phyloP scores from a whole-genome alignment of 2,329 filamentous ascomycete species.

The Exophiala calicioides region DNA sequence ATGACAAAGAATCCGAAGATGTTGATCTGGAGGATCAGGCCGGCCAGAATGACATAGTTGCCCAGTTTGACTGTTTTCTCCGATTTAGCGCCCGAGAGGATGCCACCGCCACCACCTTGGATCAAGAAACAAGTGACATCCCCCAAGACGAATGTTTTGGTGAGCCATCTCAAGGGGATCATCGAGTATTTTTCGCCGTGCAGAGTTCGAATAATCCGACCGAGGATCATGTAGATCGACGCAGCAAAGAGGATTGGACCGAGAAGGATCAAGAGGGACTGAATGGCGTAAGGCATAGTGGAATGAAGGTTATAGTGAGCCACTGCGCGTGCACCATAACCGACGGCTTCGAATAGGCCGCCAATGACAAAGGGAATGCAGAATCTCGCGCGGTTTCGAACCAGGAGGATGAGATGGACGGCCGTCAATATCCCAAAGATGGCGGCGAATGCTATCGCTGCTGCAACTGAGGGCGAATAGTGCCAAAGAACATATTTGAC shows the following conservation, averaged over 20 bases:
- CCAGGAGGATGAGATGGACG: slow-evolving; percentile 36
- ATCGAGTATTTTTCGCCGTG: slow-evolving; percentile 39
- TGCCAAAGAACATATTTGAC: slow-evolving; percentile 13
- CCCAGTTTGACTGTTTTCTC: slow-evolving; percentile 7
- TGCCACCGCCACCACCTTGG: slow-evolving; percentile 35
- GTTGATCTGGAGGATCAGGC: slow-evolving; percentile 59
- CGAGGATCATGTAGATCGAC: slow-evolving; percentile 44
- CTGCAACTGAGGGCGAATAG: slow-evolving; percentile 34
- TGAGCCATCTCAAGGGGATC: slow-evolving; percentile 40
- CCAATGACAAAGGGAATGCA: slow-evolving; percentile 40
- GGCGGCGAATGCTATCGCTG: slow-evolving; percentile 31
- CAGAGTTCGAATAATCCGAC: slow-evolving; percentile 40
- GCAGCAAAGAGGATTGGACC: slow-evolving; percentile 45
- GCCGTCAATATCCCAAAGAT: slow-evolving; percentile 34
- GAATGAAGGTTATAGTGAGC: slow-evolving; percentile 34
- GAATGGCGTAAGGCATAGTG: slow-evolving; percentile 38
- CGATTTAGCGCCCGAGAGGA: slow-evolving; percentile 15
- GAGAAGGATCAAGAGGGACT: slow-evolving; percentile 43
- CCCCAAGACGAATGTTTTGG: slow-evolving; percentile 41
- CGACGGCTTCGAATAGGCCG: slow-evolving; percentile 37
- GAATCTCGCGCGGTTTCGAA: slow-evolving; percentile 33
- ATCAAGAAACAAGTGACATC: slow-evolving; percentile 39
- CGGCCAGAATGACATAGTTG: slow-evolving; percentile 48
- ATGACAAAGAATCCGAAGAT: slow-evolving; percentile 59
- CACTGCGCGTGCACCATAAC: slow-evolving; percentile 41